Evolutionary conservation across 345 rosid genomes (phyloP).

Genomic region (Euphorbia lathyris): DNA sequence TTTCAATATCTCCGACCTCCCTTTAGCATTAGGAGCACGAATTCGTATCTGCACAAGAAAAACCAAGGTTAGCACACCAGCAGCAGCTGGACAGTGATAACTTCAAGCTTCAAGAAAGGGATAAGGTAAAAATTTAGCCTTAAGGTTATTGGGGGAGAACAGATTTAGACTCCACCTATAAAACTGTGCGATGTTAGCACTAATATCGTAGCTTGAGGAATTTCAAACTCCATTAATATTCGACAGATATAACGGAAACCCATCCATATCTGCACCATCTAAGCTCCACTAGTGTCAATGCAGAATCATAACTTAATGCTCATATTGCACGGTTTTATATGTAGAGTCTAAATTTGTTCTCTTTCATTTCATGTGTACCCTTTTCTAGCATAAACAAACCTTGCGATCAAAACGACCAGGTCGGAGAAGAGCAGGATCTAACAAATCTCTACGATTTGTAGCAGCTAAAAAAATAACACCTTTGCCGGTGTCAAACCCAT

Average conservation of each 20-base stretch:
- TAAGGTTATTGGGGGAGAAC: too few relatives aligned
- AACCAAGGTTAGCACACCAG: constrained; percentile 5
- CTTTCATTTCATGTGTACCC: neutral
- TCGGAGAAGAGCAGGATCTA: constrained; percentile 95
- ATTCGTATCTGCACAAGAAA: constrained; percentile 57
- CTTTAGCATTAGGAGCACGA: constrained; percentile 93
- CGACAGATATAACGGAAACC: too few relatives aligned
- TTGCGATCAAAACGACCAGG: constrained; percentile 98
- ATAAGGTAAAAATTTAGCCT: too few relatives aligned
- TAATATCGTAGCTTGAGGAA: too few relatives aligned
- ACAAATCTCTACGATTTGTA: constrained; percentile 83
- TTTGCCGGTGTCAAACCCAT: constrained; percentile 97
- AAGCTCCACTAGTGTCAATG: too few relatives aligned
- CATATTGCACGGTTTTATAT: too few relatives aligned
- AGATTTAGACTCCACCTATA: too few relatives aligned
- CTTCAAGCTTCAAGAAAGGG: neutral
- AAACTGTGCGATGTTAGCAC: too few relatives aligned
- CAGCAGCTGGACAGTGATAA: neutral
- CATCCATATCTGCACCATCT: too few relatives aligned
- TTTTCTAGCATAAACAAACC: constrained; percentile 45
- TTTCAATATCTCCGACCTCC: constrained; percentile 73
- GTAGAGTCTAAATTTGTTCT: too few relatives aligned
- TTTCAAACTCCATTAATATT: too few relatives aligned
- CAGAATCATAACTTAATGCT: too few relatives aligned
- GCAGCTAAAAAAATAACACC: constrained; percentile 96